Percentiles rank a stretch among this genome's conserved stretches.
phyloP scores from a whole-genome alignment of 2,329 filamentous ascomycete genomes.

The Cladosporium sp. region DNA sequence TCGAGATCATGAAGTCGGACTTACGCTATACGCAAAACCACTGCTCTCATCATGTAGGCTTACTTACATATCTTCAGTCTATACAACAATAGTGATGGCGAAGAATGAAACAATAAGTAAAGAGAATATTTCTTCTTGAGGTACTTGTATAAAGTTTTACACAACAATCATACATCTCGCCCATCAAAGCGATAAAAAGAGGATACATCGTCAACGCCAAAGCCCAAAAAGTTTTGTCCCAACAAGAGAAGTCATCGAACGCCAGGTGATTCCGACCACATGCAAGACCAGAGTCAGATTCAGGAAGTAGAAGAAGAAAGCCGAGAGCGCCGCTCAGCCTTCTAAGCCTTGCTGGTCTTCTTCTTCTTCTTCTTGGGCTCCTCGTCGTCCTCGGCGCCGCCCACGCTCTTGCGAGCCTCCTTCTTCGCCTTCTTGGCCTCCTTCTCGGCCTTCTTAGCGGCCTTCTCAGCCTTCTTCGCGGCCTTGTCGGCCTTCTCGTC shows the following conservation, averaged over 20 bases:
- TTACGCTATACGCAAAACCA: background rate
- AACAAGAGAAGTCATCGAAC: background rate
- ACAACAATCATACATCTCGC: constrained; percentile 7
- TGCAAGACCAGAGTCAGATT: no score
- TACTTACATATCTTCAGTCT: no score
- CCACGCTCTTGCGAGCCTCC: constrained; percentile 51
- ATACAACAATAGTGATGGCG: no score
- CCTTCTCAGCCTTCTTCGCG: constrained; percentile 32
- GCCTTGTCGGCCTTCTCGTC: constrained; percentile 41
- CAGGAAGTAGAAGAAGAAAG: background rate
- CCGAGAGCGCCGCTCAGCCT: background rate
- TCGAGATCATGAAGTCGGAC: background rate
- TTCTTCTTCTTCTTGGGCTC: constrained; percentile 67
- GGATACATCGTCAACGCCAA: constrained; percentile 8
- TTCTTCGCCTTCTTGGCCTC: constrained; percentile 56
- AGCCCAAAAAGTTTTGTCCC: background rate
- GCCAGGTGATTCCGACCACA: constrained; percentile 2
- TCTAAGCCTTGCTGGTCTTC: constrained; percentile 31
- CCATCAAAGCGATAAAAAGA: background rate
- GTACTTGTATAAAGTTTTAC: constrained; percentile 9
- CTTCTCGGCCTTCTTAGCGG: constrained; percentile 46
- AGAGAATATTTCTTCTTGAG: constrained; percentile 4
- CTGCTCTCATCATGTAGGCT: background rate
- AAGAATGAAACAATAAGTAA: background rate
- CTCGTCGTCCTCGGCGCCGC: constrained; percentile 39